phyloP scores from a whole-genome alignment of 225 moss, liverwort and hornwort species.

The Physcomitrellopsis africana region DNA sequence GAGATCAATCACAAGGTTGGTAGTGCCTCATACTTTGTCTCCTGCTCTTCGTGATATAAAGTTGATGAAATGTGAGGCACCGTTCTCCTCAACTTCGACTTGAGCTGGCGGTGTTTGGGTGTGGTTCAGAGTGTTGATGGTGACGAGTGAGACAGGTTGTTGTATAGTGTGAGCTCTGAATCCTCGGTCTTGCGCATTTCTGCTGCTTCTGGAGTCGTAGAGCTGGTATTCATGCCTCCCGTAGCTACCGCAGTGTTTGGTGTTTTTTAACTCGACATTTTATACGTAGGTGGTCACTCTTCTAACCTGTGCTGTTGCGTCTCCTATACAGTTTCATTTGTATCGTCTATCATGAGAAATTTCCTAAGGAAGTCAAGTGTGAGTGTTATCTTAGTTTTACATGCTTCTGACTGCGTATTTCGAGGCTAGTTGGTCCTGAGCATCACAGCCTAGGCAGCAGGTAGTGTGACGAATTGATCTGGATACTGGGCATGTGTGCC shows the following conservation, averaged over 20 bases:
- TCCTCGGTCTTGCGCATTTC: not conserved
- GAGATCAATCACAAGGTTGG: slow-evolving; percentile 22
- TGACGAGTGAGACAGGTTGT: slow-evolving; percentile 13
- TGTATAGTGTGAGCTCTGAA: not conserved
- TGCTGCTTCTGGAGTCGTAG: not conserved
- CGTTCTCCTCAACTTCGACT: slow-evolving; percentile 14
- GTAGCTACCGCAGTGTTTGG: slow-evolving; percentile 1
- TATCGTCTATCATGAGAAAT: not conserved
- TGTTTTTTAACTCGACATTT: slow-evolving; percentile 28
- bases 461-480: not conserved
- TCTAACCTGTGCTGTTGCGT: slow-evolving; percentile 24
- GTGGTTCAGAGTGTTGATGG: not conserved
- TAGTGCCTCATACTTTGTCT: slow-evolving; percentile 27
- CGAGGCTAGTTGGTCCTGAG: not conserved
- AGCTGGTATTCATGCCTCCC: not conserved
- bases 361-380: not conserved
- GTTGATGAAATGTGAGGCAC: slow-evolving; percentile 18
- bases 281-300: slow-evolving; percentile 20
- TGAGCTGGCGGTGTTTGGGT: not conserved
- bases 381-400: not conserved
- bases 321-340: not conserved
- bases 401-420: slow-evolving; percentile 5
- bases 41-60: slow-evolving; percentile 8
- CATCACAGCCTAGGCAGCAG: not conserved
- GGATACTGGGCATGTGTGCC: slow-evolving; percentile 2